Evolutionary conservation across 2,329 filamentous ascomycete genomes (phyloP), one percentile per base, ranked within the genome.

Genomic region (Pestalotiopsis sp.): DNA sequence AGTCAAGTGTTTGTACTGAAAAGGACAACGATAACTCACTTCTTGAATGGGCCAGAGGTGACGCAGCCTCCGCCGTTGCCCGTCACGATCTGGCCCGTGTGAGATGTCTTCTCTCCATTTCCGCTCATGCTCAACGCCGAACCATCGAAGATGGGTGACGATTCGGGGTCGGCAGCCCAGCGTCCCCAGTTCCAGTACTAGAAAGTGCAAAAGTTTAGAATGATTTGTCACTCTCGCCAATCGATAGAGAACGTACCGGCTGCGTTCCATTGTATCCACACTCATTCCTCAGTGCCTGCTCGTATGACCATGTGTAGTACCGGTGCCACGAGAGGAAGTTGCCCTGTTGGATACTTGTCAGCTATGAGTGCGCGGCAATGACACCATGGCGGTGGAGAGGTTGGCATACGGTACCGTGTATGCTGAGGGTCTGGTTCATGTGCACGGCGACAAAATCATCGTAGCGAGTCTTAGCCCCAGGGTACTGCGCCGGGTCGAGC

Each of bases 41-140:
- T 75, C 13, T 73, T 73, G 2, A 85, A 78, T 1, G 85, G 85
- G 0, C 84, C 84, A 4, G 76, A 78, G 13, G 75, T 75, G 0
- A 87, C 76, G 73, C 86, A 87, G 13, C 85, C 86, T 59, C 86
- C 85, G 25, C 86, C 85, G 2, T 77, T 78, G 12, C 83, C 85
- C 0, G 83, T 78, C 6, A 65, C 61, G 7, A 74, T 64, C 4
- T 65, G 59, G 20, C 70, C 71, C 27, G 72, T 69, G 65, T 68
- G 49, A 3, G 70, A 12, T 23, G 71, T 70, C 20, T 38, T 61
- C 57, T 61, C 67, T 4, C 83, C 83, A 58, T 85, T 79, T 4
- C 82, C 81, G 13, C 78, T 80, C 81, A 84, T 75, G 59, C 78
- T 81, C 58, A 80, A 82, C 14, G 76, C 79, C 67, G 82, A 82